Evolutionary conservation across 148 eudicot genomes (phyloP), one percentile per base, ranked within the genome.

Genomic region (Vaccinium corymbosum): DNA sequence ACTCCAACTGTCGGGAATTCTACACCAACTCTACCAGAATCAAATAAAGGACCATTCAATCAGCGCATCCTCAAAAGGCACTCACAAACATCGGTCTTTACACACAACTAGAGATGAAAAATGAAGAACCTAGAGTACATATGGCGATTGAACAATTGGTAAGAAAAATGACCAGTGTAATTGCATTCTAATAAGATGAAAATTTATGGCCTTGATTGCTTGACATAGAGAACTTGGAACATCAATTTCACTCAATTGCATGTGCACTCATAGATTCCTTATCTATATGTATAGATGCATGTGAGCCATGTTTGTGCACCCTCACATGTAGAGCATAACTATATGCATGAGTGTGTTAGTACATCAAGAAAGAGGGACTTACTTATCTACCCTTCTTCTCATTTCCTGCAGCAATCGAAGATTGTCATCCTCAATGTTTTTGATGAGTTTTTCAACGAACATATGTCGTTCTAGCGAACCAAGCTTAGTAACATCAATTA

Each of bases 1-100:
- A 94, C 94, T 81, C 91, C 91, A 59, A 95, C 91, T 2, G 91
- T 84, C 8, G 98, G 98, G 76, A 92, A 85, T 42, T 93, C 82
- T 70, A 94, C 83, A 55, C 94, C 98, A 92, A 91, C 93, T 86
- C 98, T 95, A 68, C 86, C 83, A 53, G 7, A 81, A 79, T n/a
- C 57, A 79, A 32, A 61, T 38, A 19, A 83, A 48, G 74, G 2
- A 25, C 62, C 64, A 59, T 32, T 20, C 46, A 29, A 15, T 71
- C 16, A 29, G 76, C 35, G 6, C 7, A 71, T 32, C 49, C 20
- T 71, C 10, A 22, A 27, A 66, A 66, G 11, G n/a, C 17, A 14
- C 35, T 71, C n/a, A 7, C 29, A 32, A 66, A 29, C 75, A 32
- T 32, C 4, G 32, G 75, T 32, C 46, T 1, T 3, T 1, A 1